Evolutionary conservation across 2,329 filamentous ascomycete genomes (phyloP), one percentile per base, ranked within the genome.

Genomic region (Arthrobotrys iridis): DNA sequence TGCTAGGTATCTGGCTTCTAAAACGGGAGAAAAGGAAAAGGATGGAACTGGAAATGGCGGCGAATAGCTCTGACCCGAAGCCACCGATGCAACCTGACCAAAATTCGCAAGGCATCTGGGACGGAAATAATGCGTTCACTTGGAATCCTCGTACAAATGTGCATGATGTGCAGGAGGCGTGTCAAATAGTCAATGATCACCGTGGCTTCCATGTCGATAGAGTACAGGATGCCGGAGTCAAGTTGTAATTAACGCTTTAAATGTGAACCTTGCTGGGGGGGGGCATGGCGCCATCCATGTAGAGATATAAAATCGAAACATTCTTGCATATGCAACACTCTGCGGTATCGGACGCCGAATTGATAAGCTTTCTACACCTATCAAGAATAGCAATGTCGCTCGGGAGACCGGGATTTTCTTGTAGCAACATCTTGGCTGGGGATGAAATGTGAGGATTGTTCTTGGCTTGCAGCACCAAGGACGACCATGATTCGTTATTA

Each of bases 61-160:
- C 37, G 15, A 55, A 45, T 10, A 26, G 22, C 8, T 11, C 63
- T 8, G 24, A 46, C 1, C 45, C 55, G 15, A 67, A 62, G 28
- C 22, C 35, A 3, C 18, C 33, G 4, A 10, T 45, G 46, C 35
- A 41, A 24, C 43, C 46, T 13, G 63, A 64, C 15, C 20, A 30
- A 11, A 64, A 50, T 24, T 67, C 43, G 18, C 63, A 68, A 26
- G 20, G 58, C 37, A 68, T 68, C 22, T 68, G 58, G 63, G 62
- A 64, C 8, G 63, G 48, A 5, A 43, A 45, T 3, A 68, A 59
- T 41, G 24, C 71, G 6, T 67, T 64, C 35, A 75, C 57, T 33
- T 74, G 70, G 70, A 57, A 74, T 40, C 63, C 70, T 8, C 57
- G 58, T 15, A 75, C 43, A 13, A 40, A 68, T 58, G 40, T 22